Conservation (phyloP, 345 rosid species). For the Citrus trifoliata region DNA sequence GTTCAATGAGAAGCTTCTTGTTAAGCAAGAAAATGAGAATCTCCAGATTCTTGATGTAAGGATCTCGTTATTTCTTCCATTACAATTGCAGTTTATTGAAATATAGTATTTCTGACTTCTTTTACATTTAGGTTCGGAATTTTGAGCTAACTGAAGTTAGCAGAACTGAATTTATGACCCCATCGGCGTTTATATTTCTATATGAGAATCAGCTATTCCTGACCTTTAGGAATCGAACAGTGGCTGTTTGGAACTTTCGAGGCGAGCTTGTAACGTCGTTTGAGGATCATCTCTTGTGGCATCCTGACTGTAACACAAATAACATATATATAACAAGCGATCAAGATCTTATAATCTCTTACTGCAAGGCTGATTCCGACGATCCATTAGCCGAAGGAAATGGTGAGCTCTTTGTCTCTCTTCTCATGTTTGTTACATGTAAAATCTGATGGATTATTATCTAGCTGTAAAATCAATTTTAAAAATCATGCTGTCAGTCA, state of each 20-base stretch:
- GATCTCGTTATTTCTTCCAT: background rate
- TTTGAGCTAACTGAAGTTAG: slow-evolving; percentile 48
- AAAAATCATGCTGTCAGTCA: background rate
- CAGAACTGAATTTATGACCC: slow-evolving; percentile 49
- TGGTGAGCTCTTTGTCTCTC: slow-evolving; percentile 30
- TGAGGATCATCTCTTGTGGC: slow-evolving; percentile 71
- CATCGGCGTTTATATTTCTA: slow-evolving; percentile 55
- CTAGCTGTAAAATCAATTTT: background rate
- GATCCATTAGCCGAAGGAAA: slow-evolving; percentile 54
- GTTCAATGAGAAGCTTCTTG: slow-evolving; percentile 63
- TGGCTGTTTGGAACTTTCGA: slow-evolving; percentile 76
- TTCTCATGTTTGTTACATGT: background rate
- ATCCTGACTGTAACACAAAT: slow-evolving; percentile 76
- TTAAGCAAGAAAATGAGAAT: slow-evolving; percentile 62
- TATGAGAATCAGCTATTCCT: slow-evolving; percentile 57
- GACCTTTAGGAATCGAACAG: slow-evolving; percentile 54
- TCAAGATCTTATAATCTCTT: slow-evolving; percentile 70
- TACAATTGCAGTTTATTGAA: background rate
- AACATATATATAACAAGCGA: slow-evolving; percentile 73
- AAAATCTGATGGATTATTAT: background rate
- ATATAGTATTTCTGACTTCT: slow-evolving; percentile 13
- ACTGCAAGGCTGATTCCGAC: slow-evolving; percentile 68
- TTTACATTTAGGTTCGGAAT: slow-evolving; percentile 41
- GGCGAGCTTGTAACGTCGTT: slow-evolving; percentile 62
- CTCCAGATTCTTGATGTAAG: slow-evolving; percentile 69